Conservation (phyloP, 768 basidiomycete species). For the Termitomyces sp. region DNA sequence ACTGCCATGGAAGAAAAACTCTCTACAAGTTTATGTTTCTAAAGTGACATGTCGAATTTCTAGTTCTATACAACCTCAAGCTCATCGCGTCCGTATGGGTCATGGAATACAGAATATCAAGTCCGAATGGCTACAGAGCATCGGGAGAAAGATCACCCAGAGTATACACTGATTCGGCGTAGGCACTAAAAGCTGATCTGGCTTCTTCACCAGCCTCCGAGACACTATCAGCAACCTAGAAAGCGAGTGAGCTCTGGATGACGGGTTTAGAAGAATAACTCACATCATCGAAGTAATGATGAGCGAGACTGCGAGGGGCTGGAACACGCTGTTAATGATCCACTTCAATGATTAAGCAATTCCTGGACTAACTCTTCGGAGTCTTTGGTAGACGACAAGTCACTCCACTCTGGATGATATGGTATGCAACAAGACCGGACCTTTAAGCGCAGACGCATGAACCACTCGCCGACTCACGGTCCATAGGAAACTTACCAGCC, state of each 20-base stretch:
- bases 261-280: conserved; percentile 20
- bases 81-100: not conserved
- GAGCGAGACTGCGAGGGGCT: conserved; percentile 84
- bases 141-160: conserved; percentile 70
- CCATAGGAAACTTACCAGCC: conserved; percentile 63
- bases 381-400: conserved; percentile 91
- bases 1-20: not conserved
- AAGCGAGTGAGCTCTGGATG: not conserved
- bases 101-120: not conserved
- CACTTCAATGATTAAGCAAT: not conserved
- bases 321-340: conserved; percentile 8
- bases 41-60: not conserved
- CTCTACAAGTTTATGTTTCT: not conserved
- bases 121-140: conserved; percentile 41
- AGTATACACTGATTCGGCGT: conserved; percentile 40
- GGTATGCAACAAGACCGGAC: conserved; percentile 88
- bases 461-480: not conserved
- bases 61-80: not conserved
- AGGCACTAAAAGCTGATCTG: conserved; percentile 51
- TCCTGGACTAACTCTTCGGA: conserved; percentile 68
- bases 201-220: conserved; percentile 76
- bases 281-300: conserved; percentile 96
- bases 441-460: conserved; percentile 23
- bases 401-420: conserved; percentile 86
- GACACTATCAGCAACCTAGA: conserved; percentile 64